Percentiles rank a stretch among this genome's conserved stretches.
phyloP scores from a whole-genome alignment of 164 flowering plant species.

The Kingdonia uniflora region DNA sequence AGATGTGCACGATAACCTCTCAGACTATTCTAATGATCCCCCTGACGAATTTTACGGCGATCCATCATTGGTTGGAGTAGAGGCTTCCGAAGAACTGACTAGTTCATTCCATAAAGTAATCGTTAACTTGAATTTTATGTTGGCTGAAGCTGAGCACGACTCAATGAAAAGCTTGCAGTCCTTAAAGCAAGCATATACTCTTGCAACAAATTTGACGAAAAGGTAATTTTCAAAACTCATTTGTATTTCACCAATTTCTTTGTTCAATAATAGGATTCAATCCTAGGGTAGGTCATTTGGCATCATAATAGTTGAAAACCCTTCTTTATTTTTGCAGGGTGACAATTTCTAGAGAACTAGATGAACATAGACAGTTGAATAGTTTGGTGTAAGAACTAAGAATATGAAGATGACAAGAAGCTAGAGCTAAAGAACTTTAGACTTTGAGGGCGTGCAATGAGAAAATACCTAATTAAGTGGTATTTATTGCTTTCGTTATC shows the following conservation, averaged over 20 bases:
- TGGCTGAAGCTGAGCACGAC: conserved; percentile 22
- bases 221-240: neutral
- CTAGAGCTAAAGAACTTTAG: too few species aligned
- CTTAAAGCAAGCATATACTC: conserved; percentile 34
- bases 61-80: conserved; percentile 4
- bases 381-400: too few species aligned
- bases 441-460: too few species aligned
- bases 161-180: conserved; percentile 15
- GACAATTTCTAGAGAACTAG: neutral
- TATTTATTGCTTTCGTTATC: too few species aligned
- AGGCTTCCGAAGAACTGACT: conserved; percentile 8
- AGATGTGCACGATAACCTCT: conserved; percentile 3
- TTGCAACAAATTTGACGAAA: conserved; percentile 28
- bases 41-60: neutral
- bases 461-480: too few species aligned
- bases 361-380: neutral
- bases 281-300: too few species aligned
- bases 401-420: too few species aligned
- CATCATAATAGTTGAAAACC: neutral
- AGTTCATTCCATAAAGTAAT: conserved; percentile 29
- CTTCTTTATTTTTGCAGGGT: neutral
- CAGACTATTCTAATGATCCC: conserved; percentile 1
- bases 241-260: too few species aligned
- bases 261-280: too few species aligned
- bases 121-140: conserved; percentile 30